These are phyloP conservation scores for Dendrobium nobile DNA, from an alignment of 106 monocot species.

Conservation along the genomic window DNA sequence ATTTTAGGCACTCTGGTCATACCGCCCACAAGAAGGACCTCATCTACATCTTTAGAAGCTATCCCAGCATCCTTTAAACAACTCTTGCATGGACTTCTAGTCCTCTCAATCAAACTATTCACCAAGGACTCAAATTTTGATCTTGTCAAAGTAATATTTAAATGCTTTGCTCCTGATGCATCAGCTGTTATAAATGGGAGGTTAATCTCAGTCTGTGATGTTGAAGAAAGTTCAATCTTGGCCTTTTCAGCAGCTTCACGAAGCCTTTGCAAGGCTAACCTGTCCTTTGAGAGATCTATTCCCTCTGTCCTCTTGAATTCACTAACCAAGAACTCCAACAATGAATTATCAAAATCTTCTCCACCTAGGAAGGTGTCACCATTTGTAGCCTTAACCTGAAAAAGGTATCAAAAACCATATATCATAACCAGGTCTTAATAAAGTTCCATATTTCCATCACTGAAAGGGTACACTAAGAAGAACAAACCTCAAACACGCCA, in stretches of 20 bases:
- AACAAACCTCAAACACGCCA: conserved; percentile 82
- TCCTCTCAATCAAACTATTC: conserved; percentile 66
- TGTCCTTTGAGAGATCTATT: conserved; percentile 79
- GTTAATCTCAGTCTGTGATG: conserved; percentile 79
- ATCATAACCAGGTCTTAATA: background rate
- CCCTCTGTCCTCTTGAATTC: conserved; percentile 70
- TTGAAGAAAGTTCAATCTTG: conserved; percentile 81
- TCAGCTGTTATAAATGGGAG: conserved; percentile 86
- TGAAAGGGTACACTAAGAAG: background rate
- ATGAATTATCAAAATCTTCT: conserved; percentile 84
- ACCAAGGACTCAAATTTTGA: conserved; percentile 79
- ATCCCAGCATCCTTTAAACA: conserved; percentile 77
- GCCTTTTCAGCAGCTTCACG: conserved; percentile 90
- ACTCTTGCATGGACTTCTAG: conserved; percentile 63
- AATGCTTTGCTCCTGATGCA: conserved; percentile 73
- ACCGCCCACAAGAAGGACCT: conserved; percentile 84
- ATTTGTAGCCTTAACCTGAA: conserved; percentile 84
- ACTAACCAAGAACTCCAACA: conserved; percentile 63
- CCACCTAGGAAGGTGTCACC: conserved; percentile 90
- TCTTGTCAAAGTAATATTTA: conserved; percentile 74
- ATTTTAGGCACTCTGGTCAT: conserved; percentile 88
- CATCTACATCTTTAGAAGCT: conserved; percentile 66
- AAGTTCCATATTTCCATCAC: background rate
- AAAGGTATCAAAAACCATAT: background rate
- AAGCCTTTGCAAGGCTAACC: conserved; percentile 67